Evolutionary conservation across 352 stramenopile genomes (phyloP).

Genomic region (Peronospora farinosa): DNA sequence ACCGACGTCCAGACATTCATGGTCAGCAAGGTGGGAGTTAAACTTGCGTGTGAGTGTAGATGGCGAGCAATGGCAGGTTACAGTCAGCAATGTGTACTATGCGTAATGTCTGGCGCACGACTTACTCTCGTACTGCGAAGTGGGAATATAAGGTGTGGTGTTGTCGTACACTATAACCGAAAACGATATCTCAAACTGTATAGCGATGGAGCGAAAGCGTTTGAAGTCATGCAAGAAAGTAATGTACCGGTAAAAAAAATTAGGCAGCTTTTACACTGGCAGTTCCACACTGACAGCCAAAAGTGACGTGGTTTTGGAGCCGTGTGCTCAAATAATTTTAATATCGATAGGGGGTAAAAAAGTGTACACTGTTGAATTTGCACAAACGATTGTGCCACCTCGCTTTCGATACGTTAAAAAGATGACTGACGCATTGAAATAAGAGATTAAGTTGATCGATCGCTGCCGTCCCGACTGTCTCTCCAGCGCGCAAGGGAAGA

Average conservation of each 20-base stretch:
- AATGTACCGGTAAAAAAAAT: neutral
- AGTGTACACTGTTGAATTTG: no score
- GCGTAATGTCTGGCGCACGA: neutral
- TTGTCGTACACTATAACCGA: neutral
- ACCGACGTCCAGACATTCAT: neutral
- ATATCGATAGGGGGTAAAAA: no score
- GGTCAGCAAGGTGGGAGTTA: neutral
- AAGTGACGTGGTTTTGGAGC: no score
- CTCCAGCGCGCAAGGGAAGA: no score
- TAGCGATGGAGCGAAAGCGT: neutral
- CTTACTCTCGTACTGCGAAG: conserved; percentile 1
- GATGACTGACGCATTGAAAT: no score
- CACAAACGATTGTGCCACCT: no score
- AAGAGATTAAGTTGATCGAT: no score
- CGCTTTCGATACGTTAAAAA: no score
- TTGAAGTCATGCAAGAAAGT: neutral
- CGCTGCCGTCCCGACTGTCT: no score
- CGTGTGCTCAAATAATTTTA: no score
- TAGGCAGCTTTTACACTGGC: no score
- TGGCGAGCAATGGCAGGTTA: neutral
- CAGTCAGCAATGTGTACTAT: conserved; percentile 1
- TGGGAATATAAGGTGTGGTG: neutral
- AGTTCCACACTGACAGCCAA: no score
- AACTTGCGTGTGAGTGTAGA: neutral
- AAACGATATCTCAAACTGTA: neutral